Base-by-base conservation (phyloP, 129 eudicot genomes). In the Arctium minus region DNA sequence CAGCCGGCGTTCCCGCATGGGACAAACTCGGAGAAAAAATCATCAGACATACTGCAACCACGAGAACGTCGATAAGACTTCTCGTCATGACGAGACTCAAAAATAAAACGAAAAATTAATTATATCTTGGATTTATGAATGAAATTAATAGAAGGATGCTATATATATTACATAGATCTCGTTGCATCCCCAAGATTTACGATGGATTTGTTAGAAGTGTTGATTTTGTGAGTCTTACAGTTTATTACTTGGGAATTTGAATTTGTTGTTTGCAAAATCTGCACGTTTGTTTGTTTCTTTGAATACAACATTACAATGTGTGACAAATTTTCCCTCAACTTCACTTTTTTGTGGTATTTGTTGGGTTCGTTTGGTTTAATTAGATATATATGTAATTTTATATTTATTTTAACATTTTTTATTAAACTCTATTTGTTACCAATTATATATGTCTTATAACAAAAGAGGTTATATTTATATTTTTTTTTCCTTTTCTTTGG, bases 41-140 rank as follows among this genome's bases (percentile, higher is more conserved):
- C 1, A 40, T 4, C 1, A 78, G 3, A 5, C 73, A 18, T 18
- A 31, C 0, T 13, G 10, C 1, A n/a, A 72, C 5, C 6, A 33
- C 15, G 8, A 40, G 39, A 78, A 33, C 13, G 72, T 32, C 7
- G 22, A 36, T 5, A 39, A 6, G 44, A 32, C 64, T 29, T 76
- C 64, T 29, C 8, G 82, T 62, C 87, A 84, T 84, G 79, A 75
- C 3, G 22, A 33, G 56, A 32, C 67, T 32, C 2, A 27, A 38
- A 83, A 77, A 29, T 3, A 72, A 7, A 7, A 35, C 8, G 5
- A 13, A 33, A 1, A 72, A 33, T 17, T 15, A 17, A 72, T 72
- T 8, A 4, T 15, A 60, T n/a, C 8, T 6, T 17, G 68, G 68
- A 60, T 60, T n/a, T 60, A 60, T n/a, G 68, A 60, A 60, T 60